Evolutionary conservation across 768 basidiomycete species (phyloP).

Genomic region (Gyrodon lividus): DNA sequence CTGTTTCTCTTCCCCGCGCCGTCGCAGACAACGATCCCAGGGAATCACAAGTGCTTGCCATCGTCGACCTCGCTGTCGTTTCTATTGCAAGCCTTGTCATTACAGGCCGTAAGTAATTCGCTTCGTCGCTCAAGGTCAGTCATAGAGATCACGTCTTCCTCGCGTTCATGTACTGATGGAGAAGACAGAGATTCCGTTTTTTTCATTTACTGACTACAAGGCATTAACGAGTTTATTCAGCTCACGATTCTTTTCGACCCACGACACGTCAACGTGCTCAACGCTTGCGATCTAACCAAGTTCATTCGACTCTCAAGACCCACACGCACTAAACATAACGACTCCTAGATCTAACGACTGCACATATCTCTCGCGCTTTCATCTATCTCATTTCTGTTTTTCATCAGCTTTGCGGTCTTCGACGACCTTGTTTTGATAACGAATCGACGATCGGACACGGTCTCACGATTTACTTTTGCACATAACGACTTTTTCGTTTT

Average conservation of each 20-base stretch:
- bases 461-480: slow-evolving; percentile 15
- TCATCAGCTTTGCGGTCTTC: slow-evolving; percentile 11
- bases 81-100: slow-evolving; percentile 18
- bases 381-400: background rate
- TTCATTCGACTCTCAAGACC: slow-evolving; percentile 15
- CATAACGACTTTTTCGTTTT: slow-evolving; percentile 23
- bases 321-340: slow-evolving; percentile 18
- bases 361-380: background rate
- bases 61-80: slow-evolving; percentile 18
- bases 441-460: slow-evolving; percentile 21
- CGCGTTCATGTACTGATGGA: background rate
- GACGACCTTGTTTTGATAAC: slow-evolving; percentile 24
- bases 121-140: slow-evolving; percentile 25
- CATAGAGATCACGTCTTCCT: background rate
- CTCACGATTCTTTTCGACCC: slow-evolving; percentile 24
- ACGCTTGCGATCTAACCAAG: slow-evolving; percentile 16
- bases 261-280: slow-evolving; percentile 15
- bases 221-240: slow-evolving; percentile 20
- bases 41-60: slow-evolving; percentile 19
- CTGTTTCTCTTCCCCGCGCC: slow-evolving; percentile 20
- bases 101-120: slow-evolving; percentile 26
- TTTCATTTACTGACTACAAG: slow-evolving; percentile 20
- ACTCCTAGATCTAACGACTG: slow-evolving; percentile 26
- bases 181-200: slow-evolving; percentile 11
- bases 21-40: slow-evolving; percentile 17